Percentiles rank a stretch among this genome's conserved stretches.
Conservation (phyloP, 2,329 filamentous ascomycete species). For the Volutella citrinella region DNA sequence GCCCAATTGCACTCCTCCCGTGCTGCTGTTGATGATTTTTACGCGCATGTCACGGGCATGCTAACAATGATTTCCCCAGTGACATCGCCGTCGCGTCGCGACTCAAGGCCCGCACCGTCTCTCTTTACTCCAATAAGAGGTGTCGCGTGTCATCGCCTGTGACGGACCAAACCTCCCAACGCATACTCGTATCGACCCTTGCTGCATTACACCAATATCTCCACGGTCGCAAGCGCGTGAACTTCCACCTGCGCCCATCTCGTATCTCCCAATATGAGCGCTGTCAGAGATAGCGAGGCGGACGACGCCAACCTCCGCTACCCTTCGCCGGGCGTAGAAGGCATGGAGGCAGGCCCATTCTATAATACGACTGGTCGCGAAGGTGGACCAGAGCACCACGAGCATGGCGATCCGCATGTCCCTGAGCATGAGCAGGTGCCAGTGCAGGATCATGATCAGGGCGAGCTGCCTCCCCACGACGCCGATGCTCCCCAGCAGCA, state of each 20-base stretch:
- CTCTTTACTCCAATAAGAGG: too few species aligned
- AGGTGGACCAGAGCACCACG: constrained; percentile 29
- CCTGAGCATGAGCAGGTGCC: constrained; percentile 26
- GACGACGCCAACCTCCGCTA: constrained; percentile 41
- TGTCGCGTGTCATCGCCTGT: constrained; percentile 16
- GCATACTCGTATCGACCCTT: too few species aligned
- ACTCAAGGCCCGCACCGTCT: constrained; percentile 13
- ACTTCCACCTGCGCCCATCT: too few species aligned
- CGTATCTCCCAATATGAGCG: constrained; percentile 26
- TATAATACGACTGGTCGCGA: constrained; percentile 39
- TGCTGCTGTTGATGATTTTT: constrained; percentile 12
- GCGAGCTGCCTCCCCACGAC: constrained; percentile 29
- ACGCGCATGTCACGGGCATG: constrained; percentile 16
- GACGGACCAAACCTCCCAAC: constrained; percentile 11
- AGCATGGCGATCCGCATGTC: constrained; percentile 25
- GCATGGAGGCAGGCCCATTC: constrained; percentile 41
- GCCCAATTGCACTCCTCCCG: constrained; percentile 3
- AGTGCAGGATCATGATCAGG: constrained; percentile 29
- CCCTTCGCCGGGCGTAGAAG: constrained; percentile 44
- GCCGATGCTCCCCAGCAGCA: constrained; percentile 40
- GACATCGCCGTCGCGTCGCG: constrained; percentile 24
- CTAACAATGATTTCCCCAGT: constrained; percentile 26
- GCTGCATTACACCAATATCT: too few species aligned
- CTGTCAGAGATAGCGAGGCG: constrained; percentile 32
- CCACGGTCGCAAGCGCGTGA: too few species aligned